Evolutionary conservation across 495 filamentous ascomycete genomes (phyloP).

Genomic region (Neurospora sublineolata): DNA sequence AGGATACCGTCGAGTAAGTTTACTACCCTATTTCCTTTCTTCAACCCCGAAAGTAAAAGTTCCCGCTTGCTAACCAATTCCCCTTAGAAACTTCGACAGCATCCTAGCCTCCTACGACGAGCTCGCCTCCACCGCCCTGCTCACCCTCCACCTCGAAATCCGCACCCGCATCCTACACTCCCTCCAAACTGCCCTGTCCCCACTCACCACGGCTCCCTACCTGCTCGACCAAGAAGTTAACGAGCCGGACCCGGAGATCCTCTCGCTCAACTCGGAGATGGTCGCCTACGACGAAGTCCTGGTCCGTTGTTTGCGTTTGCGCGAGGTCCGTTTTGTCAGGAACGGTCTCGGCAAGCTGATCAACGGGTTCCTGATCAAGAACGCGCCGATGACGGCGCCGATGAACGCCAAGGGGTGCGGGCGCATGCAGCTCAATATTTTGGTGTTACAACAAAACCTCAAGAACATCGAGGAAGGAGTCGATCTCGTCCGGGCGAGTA

Average conservation of each 20-base stretch:
- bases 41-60: neutral
- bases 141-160: constrained; percentile 79
- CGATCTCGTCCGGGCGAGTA: constrained; percentile 54
- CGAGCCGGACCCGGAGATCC: constrained; percentile 66
- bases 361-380: constrained; percentile 32
- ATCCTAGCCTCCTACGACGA: constrained; percentile 69
- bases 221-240: constrained; percentile 63
- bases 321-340: constrained; percentile 58
- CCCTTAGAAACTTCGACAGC: constrained; percentile 58
- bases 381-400: constrained; percentile 33
- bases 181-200: constrained; percentile 42
- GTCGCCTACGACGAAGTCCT: constrained; percentile 75
- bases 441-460: constrained; percentile 89
- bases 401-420: constrained; percentile 53
- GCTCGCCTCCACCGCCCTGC: constrained; percentile 62
- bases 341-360: constrained; percentile 48
- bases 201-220: constrained; percentile 46
- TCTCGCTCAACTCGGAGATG: constrained; percentile 68
- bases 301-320: constrained; percentile 52
- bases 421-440: constrained; percentile 78
- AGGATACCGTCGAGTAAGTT: constrained; percentile 63
- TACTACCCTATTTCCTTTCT: neutral
- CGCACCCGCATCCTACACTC: constrained; percentile 69
- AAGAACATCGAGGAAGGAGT: constrained; percentile 77
- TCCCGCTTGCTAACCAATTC: constrained; percentile 13